Evolutionary conservation across 1,284 basidiomycete genomes (phyloP).

Genomic region (Ustanciosporium gigantosporum): DNA sequence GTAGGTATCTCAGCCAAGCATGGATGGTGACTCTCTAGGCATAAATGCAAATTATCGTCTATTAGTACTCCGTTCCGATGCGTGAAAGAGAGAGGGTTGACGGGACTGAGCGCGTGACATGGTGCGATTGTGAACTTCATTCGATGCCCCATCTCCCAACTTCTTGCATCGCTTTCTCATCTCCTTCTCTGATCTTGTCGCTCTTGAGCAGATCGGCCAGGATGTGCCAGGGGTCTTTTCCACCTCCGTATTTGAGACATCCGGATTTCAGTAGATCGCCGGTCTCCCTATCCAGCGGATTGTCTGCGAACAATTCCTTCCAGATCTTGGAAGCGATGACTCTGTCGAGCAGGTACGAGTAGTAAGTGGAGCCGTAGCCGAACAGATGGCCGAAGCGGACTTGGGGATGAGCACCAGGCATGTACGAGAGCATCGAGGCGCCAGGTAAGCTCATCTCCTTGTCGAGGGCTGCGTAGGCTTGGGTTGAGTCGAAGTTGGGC

Average conservation of each 20-base stretch:
- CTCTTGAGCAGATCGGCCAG: constrained; percentile 71
- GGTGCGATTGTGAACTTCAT: no score
- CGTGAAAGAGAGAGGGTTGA: no score
- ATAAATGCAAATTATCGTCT: no score
- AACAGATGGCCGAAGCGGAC: constrained; percentile 93
- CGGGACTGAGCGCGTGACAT: no score
- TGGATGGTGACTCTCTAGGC: no score
- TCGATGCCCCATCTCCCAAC: constrained; percentile 68
- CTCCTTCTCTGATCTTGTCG: constrained; percentile 54
- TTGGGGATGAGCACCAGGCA: constrained; percentile 67
- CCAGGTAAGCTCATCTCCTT: constrained; percentile 27
- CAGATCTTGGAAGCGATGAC: constrained; percentile 91
- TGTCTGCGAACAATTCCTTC: constrained; percentile 71
- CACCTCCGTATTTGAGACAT: constrained; percentile 81
- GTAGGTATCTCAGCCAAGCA: no score
- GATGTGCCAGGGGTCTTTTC: constrained; percentile 91
- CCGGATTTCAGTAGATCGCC: constrained; percentile 79
- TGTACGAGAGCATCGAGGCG: constrained; percentile 10
- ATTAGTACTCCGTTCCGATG: no score
- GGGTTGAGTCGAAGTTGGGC: constrained; percentile 68
- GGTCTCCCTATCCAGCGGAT: constrained; percentile 59
- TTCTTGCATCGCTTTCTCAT: constrained; percentile 78
- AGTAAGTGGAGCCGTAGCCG: constrained; percentile 96
- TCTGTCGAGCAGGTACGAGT: constrained; percentile 93
- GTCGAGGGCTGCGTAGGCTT: constrained; percentile 63